Base-by-base conservation (phyloP, 352 stramenopile species). In the Halophytophthora polymorphica region DNA sequence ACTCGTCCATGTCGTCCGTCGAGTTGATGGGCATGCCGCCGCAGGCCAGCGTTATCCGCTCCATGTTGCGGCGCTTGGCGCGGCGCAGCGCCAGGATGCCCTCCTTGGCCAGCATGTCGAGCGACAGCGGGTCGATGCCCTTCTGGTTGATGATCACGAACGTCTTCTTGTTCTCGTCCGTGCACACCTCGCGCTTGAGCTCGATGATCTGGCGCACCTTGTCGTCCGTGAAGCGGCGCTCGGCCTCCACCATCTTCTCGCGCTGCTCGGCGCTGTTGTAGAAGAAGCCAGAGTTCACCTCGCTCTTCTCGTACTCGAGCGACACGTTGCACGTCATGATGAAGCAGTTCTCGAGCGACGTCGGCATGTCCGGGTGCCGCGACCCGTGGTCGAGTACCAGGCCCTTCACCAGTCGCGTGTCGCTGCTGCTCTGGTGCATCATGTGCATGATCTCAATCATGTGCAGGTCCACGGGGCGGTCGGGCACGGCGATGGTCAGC, bases 81-180 rank as follows among this genome's bases (percentile, higher is more conserved):
- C 97, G 84, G 46, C 97, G 91, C 50, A 99, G 70, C 28, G 95
- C 98, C 22, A 99, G 68, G 69, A 99, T 99, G 34, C 96, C 97
- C 69, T 99, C 97, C 84, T 99, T 99, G 44, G 97, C 97, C 58
- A 99, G 96, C 86, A 99, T 99, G 81, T 99, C 97, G 23, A 99
- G 76, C 47, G 83, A 97, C 50, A 99, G 83, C 17, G 97, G 97
- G 83, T 99, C 97, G 64, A 99, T 99, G 48, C 97, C 97, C 81
- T 99, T 99, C 84, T 99, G 96, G 84, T 99, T 99, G 67, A 99
- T 98, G 50, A 99, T 96, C 36, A 99, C 96, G 82, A 99, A 99
- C 35, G 73, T 95, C 69, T 98, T 96, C 38, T 94, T 91, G 62
- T 98, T 97, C 66, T 98, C 87, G 19, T 90, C 81, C 52, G 84